Evolutionary conservation across 148 eudicot genomes (phyloP), one percentile per base, ranked within the genome.

Genomic region (Talinum fruticosum): DNA sequence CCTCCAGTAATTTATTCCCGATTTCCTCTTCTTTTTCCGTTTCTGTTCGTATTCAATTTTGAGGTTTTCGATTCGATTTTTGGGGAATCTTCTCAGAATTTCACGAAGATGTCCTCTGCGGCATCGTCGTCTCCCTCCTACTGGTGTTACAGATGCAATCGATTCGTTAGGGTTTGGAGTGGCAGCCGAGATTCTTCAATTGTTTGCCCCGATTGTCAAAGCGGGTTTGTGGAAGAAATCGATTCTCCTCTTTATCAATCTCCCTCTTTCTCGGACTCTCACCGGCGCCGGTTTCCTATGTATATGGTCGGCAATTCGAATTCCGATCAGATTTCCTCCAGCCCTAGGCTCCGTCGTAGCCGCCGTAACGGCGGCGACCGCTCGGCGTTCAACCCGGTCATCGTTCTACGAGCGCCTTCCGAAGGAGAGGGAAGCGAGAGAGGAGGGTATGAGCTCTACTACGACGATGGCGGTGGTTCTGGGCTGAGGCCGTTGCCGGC

Each of bases 121-220:
- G 12, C 80, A 12, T 69, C 85, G 78, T 53, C 88, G 0, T 41
- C 82, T 28, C 75, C 94, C 0, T 85, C 97, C 0, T 91, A 87
- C 76, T 96, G 99, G 99, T 96, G 99, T 75, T 90, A 96, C 89
- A 81, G 99, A 67, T 96, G 99, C 89, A 96, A 84, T 70, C 87
- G 92, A 47, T 90, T 89, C 47, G 82, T 92, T 49, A 77, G 88
- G 80, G 94, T 90, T 85, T 77, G 53, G 57, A 67, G 64, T 21
- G 13, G 12, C 47, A 19, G 53, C 5, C 35, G 64, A 61, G 1
- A 18, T 10, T 33, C 80, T 15, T 77, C 94, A 3, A 47, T 93
- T 18, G 36, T 75, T 14, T 96, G 99, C 75, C 93, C 99, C 12
- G 91, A 96, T 69, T 96, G 99, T 81, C 70, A 82, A 73, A 82